A percentile compares a stretch with the other conserved stretches of the same genome.
These are phyloP conservation scores for Phaeotremella skinneri DNA, from an alignment of 768 basidiomycete species.

Conservation along the genomic window DNA sequence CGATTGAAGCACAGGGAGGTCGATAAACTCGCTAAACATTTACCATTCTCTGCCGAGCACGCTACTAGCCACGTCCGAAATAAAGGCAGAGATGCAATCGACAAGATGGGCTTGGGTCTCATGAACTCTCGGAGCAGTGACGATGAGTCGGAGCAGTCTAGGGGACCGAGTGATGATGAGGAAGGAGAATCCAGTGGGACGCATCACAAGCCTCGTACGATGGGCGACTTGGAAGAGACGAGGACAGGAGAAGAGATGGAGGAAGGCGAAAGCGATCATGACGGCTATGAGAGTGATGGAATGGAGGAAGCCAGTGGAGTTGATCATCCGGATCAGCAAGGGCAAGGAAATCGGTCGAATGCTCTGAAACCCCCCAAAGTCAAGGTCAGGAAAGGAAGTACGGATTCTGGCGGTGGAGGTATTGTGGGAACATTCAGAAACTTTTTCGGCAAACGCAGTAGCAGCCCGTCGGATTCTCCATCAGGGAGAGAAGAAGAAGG, in stretches of 20 bases:
- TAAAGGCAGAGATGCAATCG: slow-evolving; percentile 33
- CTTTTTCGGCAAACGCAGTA: not conserved
- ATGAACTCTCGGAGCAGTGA: slow-evolving; percentile 20
- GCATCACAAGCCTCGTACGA: not conserved
- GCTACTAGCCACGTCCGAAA: slow-evolving; percentile 33
- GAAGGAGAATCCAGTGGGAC: not conserved
- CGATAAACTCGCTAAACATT: slow-evolving; percentile 27
- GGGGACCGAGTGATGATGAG: not conserved
- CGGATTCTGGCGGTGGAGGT: not conserved
- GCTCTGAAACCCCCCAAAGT: not conserved
- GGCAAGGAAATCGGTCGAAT: not conserved
- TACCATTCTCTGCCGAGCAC: slow-evolving; percentile 35
- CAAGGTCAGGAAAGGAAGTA: not conserved
- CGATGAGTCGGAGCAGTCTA: not conserved
- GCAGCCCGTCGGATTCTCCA: not conserved
- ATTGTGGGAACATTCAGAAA: not conserved
- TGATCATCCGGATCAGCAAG: not conserved
- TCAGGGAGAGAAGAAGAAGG: slow-evolving; percentile 14
- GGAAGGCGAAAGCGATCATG: slow-evolving; percentile 14
- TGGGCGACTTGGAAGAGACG: not conserved
- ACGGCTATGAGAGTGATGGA: slow-evolving; percentile 14
- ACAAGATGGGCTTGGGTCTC: slow-evolving; percentile 38
- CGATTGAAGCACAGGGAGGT: slow-evolving; percentile 35
- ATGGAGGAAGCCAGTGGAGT: not conserved
- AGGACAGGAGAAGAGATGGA: slow-evolving; percentile 5